phyloP scores from a whole-genome alignment of 1,139 yeast species.

The Pichia sp. region DNA sequence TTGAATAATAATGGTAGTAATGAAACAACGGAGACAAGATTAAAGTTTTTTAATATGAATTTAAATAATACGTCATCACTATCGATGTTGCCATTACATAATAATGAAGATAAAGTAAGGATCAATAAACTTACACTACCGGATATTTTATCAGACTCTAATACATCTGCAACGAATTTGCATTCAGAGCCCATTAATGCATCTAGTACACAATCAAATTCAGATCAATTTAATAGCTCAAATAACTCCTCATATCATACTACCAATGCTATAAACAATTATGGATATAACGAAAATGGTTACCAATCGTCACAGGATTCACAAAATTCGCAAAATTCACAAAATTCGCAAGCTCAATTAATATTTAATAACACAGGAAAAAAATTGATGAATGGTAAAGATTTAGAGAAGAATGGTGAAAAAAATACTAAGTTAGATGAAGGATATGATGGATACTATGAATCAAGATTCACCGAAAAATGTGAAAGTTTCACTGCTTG shows the following conservation, averaged over 20 bases:
- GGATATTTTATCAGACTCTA: background rate
- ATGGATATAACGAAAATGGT: too few species aligned
- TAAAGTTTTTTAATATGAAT: conserved; percentile 5
- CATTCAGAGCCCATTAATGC: too few species aligned
- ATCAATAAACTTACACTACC: background rate
- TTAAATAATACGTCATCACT: conserved; percentile 7
- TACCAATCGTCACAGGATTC: too few species aligned
- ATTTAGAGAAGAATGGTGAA: too few species aligned
- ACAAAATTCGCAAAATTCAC: too few species aligned
- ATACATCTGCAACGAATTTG: background rate
- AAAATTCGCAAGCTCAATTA: too few species aligned
- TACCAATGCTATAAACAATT: background rate
- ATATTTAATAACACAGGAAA: too few species aligned
- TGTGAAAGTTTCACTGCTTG: conserved; percentile 15
- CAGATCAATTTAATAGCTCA: background rate
- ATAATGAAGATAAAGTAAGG: background rate
- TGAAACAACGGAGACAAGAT: background rate
- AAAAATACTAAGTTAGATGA: too few species aligned
- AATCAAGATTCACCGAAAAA: background rate
- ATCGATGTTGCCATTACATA: conserved; percentile 1
- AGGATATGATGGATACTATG: background rate
- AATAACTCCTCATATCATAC: background rate
- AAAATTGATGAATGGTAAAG: too few species aligned
- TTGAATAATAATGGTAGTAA: background rate
- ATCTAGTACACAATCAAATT: background rate